These are phyloP conservation scores for Starmerella sp. DNA, from an alignment of 805 yeast species.

Conservation along the genomic window DNA sequence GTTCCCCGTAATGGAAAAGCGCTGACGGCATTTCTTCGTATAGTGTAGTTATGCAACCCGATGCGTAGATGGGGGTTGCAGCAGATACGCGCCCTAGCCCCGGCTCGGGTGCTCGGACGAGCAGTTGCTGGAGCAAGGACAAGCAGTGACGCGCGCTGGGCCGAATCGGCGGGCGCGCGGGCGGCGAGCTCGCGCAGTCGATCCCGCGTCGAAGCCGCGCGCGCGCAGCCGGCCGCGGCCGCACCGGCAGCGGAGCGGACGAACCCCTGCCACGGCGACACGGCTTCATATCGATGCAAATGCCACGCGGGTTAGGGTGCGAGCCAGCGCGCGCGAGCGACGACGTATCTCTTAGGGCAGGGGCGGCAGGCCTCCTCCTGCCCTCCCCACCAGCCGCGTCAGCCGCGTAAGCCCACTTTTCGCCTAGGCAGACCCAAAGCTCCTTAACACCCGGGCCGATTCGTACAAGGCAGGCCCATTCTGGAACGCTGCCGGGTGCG, in stretches of 20 bases:
- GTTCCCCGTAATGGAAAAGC: neutral
- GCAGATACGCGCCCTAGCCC: neutral
- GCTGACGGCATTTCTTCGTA: neutral
- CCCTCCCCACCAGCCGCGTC: neutral
- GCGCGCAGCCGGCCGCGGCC: no score
- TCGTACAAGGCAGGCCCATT: neutral
- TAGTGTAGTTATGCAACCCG: neutral
- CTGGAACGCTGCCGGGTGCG: neutral
- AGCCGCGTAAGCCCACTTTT: slow-evolving; percentile 2
- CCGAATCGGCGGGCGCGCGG: no score
- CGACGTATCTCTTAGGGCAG: neutral
- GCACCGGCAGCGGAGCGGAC: neutral
- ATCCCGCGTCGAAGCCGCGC: no score
- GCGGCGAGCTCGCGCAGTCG: no score
- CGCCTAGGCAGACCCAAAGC: neutral
- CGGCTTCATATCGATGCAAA: neutral
- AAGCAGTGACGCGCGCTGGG: no score
- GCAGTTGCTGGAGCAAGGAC: neutral
- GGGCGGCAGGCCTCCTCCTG: neutral
- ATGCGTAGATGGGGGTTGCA: neutral
- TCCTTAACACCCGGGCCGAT: neutral
- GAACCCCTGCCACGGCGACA: neutral
- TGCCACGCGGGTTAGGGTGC: slow-evolving; percentile 1
- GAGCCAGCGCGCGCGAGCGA: neutral
- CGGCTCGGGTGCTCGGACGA: neutral